A percentile compares a stretch with the other conserved stretches of the same genome.
phyloP scores from a whole-genome alignment of 1,139 yeast species.

The Diutina sp. region DNA sequence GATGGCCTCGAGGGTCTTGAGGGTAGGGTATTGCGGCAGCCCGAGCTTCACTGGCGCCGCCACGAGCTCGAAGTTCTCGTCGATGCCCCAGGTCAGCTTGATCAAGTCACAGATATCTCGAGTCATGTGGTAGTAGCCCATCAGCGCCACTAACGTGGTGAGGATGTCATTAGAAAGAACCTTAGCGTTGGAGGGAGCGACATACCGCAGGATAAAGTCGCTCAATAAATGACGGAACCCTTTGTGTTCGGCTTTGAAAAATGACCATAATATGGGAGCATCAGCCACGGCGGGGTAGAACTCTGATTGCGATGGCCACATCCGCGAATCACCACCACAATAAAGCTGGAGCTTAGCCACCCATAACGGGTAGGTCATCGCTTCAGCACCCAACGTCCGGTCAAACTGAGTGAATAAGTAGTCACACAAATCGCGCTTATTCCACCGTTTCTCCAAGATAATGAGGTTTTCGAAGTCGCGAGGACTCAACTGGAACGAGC shows the following conservation, averaged over 20 bases:
- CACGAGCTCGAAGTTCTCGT: not conserved
- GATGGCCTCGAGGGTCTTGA: not conserved
- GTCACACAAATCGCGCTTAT: constrained; percentile 1
- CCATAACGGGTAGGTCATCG: not conserved
- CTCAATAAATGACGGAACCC: not conserved
- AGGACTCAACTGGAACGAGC: not conserved
- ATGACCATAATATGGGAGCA: not conserved
- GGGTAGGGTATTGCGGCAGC: not conserved
- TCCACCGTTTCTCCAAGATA: not conserved
- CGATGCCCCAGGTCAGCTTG: not conserved
- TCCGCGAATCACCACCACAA: constrained; percentile 1
- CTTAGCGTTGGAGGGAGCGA: not conserved
- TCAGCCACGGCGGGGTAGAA: not conserved
- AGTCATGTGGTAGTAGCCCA: not conserved
- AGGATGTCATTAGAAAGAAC: not conserved
- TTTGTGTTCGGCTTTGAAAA: not conserved
- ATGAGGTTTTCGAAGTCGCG: not conserved
- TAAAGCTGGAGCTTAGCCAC: not conserved
- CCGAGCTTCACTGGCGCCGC: not conserved
- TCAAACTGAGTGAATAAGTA: not conserved
- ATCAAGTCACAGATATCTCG: not conserved
- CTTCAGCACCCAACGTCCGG: not conserved
- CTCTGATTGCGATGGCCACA: not conserved
- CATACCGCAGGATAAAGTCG: not conserved
- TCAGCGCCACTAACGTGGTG: not conserved